These are phyloP conservation scores for Euphorbia tirucalli DNA, from an alignment of 345 rosid genomes.

Conservation along the genomic window DNA sequence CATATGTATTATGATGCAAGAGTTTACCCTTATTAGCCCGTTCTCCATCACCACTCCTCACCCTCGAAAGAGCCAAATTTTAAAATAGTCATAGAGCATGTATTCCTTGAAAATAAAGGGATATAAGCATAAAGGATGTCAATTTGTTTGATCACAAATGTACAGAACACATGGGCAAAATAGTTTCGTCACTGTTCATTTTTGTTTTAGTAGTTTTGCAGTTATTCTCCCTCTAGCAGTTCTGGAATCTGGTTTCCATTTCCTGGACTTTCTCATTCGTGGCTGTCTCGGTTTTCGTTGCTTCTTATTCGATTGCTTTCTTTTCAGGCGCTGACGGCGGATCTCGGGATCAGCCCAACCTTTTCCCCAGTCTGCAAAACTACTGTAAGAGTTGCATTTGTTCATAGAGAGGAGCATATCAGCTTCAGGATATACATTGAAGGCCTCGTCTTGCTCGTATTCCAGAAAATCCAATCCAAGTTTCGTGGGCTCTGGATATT, in stretches of 20 bases:
- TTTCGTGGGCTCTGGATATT: constrained; percentile 53
- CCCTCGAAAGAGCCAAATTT: no score
- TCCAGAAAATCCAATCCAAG: constrained; percentile 53
- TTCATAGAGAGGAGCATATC: constrained; percentile 63
- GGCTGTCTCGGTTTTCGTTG: constrained; percentile 18
- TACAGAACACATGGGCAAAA: neutral
- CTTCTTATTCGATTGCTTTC: constrained; percentile 24
- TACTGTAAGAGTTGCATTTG: constrained; percentile 36
- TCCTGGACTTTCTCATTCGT: constrained; percentile 21
- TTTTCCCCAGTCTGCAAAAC: constrained; percentile 71
- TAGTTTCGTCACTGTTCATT: constrained; percentile 2
- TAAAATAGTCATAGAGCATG: no score
- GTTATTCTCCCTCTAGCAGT: constrained; percentile 50
- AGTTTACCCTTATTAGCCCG: no score
- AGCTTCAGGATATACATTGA: constrained; percentile 67
- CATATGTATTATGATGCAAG: no score
- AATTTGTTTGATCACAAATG: no score
- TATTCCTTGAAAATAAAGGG: no score
- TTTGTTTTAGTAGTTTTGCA: constrained; percentile 36
- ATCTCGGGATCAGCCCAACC: constrained; percentile 96
- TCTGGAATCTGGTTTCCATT: constrained; percentile 25
- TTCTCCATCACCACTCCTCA: no score
- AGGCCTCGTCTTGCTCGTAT: constrained; percentile 33
- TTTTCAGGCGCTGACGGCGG: constrained; percentile 53
- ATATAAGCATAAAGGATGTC: no score